These are phyloP conservation scores for Exutisphaerella laricina DNA, from an alignment of 2,329 filamentous ascomycete genomes.

Conservation along the genomic window DNA sequence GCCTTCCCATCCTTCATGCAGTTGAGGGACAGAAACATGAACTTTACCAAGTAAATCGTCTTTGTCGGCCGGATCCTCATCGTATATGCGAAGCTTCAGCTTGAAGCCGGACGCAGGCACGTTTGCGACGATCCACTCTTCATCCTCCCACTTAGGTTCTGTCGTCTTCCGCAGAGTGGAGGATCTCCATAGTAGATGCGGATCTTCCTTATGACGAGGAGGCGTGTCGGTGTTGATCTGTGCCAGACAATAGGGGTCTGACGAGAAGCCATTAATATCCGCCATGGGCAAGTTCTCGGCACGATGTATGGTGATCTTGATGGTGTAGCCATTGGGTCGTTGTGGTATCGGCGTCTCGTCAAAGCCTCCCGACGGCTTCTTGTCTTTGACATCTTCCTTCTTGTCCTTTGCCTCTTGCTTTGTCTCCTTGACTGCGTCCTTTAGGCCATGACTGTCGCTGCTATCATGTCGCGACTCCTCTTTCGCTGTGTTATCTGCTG, in stretches of 20 bases:
- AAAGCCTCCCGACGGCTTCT: constrained; percentile 65
- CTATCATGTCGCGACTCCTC: constrained; percentile 16
- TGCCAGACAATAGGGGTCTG: constrained; percentile 76
- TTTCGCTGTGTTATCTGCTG: constrained; percentile 11
- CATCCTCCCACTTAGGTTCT: constrained; percentile 76
- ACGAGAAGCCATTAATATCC: constrained; percentile 69
- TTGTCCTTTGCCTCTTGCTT: too few relatives aligned
- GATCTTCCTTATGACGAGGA: constrained; percentile 79
- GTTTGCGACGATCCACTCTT: constrained; percentile 83
- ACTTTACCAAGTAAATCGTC: constrained; percentile 87
- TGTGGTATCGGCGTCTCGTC: constrained; percentile 72
- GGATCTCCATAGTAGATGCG: constrained; percentile 67
- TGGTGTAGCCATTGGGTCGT: constrained; percentile 67
- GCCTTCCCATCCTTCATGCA: constrained; percentile 64
- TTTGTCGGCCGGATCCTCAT: constrained; percentile 80
- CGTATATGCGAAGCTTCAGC: constrained; percentile 80
- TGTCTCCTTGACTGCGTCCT: constrained; percentile 14
- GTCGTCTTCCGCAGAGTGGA: constrained; percentile 66
- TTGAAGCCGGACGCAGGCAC: constrained; percentile 74
- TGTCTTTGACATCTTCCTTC: constrained; percentile 12
- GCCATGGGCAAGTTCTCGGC: constrained; percentile 76
- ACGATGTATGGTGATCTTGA: constrained; percentile 77
- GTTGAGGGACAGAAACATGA: constrained; percentile 57
- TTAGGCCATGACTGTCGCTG: constrained; percentile 5
- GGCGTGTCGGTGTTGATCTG: constrained; percentile 67